Conservation (phyloP, 495 filamentous ascomycete genomes). For the Penicillium flavigenum region DNA sequence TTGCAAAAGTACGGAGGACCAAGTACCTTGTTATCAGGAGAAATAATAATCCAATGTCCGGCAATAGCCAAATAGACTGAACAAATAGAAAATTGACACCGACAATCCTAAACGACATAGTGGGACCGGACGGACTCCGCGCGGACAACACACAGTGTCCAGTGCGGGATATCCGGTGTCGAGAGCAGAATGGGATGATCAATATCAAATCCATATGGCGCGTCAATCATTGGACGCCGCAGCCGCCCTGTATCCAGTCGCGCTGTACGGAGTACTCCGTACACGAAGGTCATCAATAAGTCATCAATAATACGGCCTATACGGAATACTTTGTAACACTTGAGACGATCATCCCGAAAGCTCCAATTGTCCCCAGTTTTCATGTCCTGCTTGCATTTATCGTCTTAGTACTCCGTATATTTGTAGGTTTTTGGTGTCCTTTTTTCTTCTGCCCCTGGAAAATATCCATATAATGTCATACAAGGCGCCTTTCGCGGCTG, state of each 20-base stretch:
- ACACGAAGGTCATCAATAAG: not conserved
- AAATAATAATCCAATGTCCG: not conserved
- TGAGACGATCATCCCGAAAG: slow-evolving; percentile 24
- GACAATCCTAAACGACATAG: slow-evolving; percentile 10
- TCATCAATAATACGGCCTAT: not conserved
- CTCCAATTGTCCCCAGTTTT: slow-evolving; percentile 27
- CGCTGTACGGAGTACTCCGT: slow-evolving; percentile 16
- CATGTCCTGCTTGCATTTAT: slow-evolving; percentile 16
- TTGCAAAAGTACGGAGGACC: not conserved
- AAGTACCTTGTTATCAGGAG: not conserved
- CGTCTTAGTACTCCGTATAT: not conserved
- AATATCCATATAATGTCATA: not conserved
- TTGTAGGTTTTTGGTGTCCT: slow-evolving; percentile 6
- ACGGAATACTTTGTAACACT: slow-evolving; percentile 10
- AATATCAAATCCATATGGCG: slow-evolving; percentile 28
- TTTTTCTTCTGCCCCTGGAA: not conserved
- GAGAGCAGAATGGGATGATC: slow-evolving; percentile 19
- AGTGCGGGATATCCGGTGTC: slow-evolving; percentile 24
- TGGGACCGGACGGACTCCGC: slow-evolving; percentile 11
- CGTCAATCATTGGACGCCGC: slow-evolving; percentile 31
- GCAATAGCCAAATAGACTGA: no score
- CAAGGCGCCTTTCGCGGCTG: slow-evolving; percentile 30
- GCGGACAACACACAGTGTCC: slow-evolving; percentile 2
- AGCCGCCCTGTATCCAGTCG: slow-evolving; percentile 25
- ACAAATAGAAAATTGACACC: no score